Base-by-base conservation (phyloP, 1,284 basidiomycete species). In the Sutorius eximius region DNA sequence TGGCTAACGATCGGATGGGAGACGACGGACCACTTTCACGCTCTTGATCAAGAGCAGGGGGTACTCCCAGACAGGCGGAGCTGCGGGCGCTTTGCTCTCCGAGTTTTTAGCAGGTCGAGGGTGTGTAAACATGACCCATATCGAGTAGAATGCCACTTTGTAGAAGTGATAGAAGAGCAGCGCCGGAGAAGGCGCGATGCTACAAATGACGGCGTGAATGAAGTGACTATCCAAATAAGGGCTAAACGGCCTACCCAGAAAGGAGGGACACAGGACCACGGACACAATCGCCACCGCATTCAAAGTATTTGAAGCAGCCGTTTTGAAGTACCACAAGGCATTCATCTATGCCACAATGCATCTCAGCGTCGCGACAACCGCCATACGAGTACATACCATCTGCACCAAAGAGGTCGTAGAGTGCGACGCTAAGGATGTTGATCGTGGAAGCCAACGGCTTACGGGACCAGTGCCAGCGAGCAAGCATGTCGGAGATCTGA, bases 291-390 rank as follows among this genome's bases (percentile, higher is more conserved):
- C 96, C 97, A 22, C 96, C 96, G 8, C 83, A 81, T 70, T 98
- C 93, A 68, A 99, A 98, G 75, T 99, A 99, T 69, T 93, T 93
- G 82, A 99, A 98, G 74, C 97, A 99, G 0, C 96, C 96, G 36
- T 85, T 87, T 57, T 93, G 82, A 13, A 99, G 84, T 0, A 96
- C 86, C n/a, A 80, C 84, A 9, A 99, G 82, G 49, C 82, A 77
- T 51, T 86, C 85, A 60, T 89, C 92, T 93, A 62, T 9, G 57
- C 43, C 16, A 43, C 42, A 11, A 43, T 49, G 5, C n/a, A n/a
- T 49, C 50, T 67, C 51, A 55, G 45, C 27, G 20, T 42, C 18
- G 13, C 29, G 38, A 33, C 51, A 33, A 36, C 22, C 16, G 33
- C 8, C 50, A 49, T 22, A 42, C 16, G 32, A 49, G 45, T 20